Base-by-base conservation (phyloP, 306 rosid species). In the Fragaria vesca region DNA sequence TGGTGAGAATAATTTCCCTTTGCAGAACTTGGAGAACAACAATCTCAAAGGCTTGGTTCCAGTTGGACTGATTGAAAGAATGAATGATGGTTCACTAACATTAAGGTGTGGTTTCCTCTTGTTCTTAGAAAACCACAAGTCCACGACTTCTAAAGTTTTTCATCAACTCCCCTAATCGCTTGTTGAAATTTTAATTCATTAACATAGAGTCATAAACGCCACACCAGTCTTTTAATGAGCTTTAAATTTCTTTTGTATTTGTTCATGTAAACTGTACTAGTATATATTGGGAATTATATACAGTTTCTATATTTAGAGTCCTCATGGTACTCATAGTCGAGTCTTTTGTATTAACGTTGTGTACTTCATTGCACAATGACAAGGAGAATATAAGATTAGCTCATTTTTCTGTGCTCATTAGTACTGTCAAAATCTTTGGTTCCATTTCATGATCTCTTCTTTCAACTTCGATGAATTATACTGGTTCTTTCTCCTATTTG, bases 1-100 rank as follows among this genome's bases (percentile, higher is more conserved):
- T 28, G 30, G 30, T 28, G 30, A 30, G 24, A 26, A 57, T 57
- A 24, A 6, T 54, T 8, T n/a, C 26, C 30, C 30, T 55, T 82
- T 28, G 75, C 78, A 88, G 87, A 61, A 86, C 16, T 74, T 88
- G 54, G 75, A 78, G 24, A 78, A 76, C 77, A 90, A 88, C 83
- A 85, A 40, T 30, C 84, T 87, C 80, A 81, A 76, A 3, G 81
- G 89, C 76, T 34, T 77, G 28, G 54, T 87, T 79, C 89, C 90
- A 20, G 12, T 65, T 45, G 48, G 46, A 55, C 89, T 88, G n/a
- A 43, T 11, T 24, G 82, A 84, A 68, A 85, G 76, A 81, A 58
- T 63, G 58, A 73, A 72, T 1, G 76, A 77, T 65, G 86, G 90
- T n/a, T 57, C 30, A n/a, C 76, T 91, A 43, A 50, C 72, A 26